Base-by-base conservation (phyloP, 228 moss, liverwort and hornwort species). In the Sphagnum magellanicum region DNA sequence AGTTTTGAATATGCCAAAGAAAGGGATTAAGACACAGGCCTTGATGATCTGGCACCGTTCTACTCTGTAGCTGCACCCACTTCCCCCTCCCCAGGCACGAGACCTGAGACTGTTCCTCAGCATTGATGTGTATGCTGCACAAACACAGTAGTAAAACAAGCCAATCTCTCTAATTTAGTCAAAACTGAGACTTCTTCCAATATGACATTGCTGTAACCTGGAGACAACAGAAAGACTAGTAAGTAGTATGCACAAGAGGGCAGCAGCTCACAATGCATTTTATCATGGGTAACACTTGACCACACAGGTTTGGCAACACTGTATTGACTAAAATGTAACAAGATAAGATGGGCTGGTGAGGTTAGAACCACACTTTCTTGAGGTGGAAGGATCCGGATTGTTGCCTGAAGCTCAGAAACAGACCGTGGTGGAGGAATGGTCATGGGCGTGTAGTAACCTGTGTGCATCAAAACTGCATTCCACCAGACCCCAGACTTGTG, bases 21-120 rank as follows among this genome's bases (percentile, higher is more conserved):
- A 32, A 32, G 32, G 32, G 32, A 32, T 3, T 32, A 32, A 32
- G 32, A 32, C 32, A 32, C 32, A 71, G 49, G 85, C 88, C 79
- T 98, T 93, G 67, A 90, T 12, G 66, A 93, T 81, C 72, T 79
- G 82, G 83, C 98, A 98, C 74, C 79, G 79, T 66, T 98, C 98
- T 16, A 93, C 81, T 71, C 89, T 92, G 79, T 80, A 98, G 74
- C 92, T 89, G 72, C 92, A 98, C 32, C 90, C 93, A 72, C 91
- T 89, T 73, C 90, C 92, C 60, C 90, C 85, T 71, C 98, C 98
- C 98, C 98, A 98, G 49, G 94, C 92, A 63, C 98, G 87, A 53
- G 98, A 98, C 53, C 98, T 88, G 55, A 98, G 75, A 63, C 85
- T 78, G 55, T 98, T 98, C 71, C 98, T 89, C 63, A 90, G 70